These are phyloP conservation scores for Coemansia sp. DNA, from an alignment of 192 early-diverging fungal genomes.

Conservation along the genomic window DNA sequence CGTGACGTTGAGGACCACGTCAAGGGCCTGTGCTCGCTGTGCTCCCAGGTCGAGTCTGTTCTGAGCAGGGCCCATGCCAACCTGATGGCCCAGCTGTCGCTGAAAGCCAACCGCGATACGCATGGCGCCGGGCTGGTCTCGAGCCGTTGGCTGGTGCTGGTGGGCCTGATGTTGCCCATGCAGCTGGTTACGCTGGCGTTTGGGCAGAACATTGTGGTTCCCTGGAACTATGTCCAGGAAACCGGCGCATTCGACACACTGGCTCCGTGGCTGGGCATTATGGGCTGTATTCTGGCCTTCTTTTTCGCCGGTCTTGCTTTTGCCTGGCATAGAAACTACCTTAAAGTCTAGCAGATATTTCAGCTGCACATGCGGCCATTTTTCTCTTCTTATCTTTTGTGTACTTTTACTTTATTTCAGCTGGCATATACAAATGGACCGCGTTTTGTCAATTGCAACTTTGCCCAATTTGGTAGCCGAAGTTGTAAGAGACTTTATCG, in stretches of 20 bases:
- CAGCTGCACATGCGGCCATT: constrained; percentile 5
- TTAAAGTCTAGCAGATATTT: background rate
- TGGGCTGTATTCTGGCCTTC: constrained; percentile 42
- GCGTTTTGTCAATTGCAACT: constrained; percentile 21
- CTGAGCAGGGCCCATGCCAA: constrained; percentile 73
- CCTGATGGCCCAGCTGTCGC: constrained; percentile 75
- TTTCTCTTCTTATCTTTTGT: background rate
- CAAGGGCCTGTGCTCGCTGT: constrained; percentile 64
- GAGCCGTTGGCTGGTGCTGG: constrained; percentile 25
- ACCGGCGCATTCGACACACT: constrained; percentile 18
- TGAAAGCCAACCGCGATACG: constrained; percentile 61
- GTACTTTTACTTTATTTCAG: constrained; percentile 1
- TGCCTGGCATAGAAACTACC: constrained; percentile 8
- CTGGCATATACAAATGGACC: constrained; percentile 7
- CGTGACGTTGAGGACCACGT: constrained; percentile 59
- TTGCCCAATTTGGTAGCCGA: constrained; percentile 25
- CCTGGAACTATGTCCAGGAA: constrained; percentile 48
- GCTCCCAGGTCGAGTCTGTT: constrained; percentile 72
- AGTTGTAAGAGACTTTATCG: constrained; percentile 19
- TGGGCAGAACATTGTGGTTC: constrained; percentile 66
- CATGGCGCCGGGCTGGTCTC: constrained; percentile 44
- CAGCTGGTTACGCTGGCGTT: constrained; percentile 63
- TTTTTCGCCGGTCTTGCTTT: constrained; percentile 27
- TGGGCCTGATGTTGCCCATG: constrained; percentile 56
- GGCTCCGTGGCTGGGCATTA: constrained; percentile 57